Conservation (phyloP, 169 alveolate genomes). For the Plasmodium reichenowi region DNA sequence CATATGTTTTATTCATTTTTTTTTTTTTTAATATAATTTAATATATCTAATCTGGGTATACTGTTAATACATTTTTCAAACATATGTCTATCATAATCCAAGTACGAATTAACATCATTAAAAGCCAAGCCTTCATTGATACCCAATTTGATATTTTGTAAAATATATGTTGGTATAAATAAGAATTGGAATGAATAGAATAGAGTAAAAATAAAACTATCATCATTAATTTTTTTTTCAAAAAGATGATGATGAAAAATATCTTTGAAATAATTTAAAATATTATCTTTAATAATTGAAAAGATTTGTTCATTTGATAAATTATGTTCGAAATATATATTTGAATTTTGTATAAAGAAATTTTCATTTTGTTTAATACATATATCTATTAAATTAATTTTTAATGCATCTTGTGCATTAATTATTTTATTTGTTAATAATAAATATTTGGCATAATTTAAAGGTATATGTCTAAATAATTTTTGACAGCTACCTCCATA, state of each 20-base stretch:
- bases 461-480: constrained; percentile 32
- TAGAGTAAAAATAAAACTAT: constrained; percentile 49
- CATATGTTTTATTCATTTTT: background rate
- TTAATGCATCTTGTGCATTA: constrained; percentile 34
- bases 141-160: constrained; percentile 35
- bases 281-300: constrained; percentile 25
- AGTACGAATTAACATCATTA: constrained; percentile 25
- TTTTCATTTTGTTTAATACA: constrained; percentile 34
- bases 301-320: constrained; percentile 20
- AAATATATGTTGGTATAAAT: constrained; percentile 32
- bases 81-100: constrained; percentile 29
- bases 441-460: constrained; percentile 51
- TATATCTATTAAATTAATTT: constrained; percentile 49
- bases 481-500: constrained; percentile 66
- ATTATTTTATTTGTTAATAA: constrained; percentile 41
- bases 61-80: constrained; percentile 43
- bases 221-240: constrained; percentile 14
- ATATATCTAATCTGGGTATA: constrained; percentile 16
- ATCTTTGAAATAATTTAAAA: constrained; percentile 21
- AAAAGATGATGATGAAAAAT: constrained; percentile 17
- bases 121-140: constrained; percentile 49
- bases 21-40: constrained; percentile 29
- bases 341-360: constrained; percentile 17
- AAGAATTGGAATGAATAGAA: constrained; percentile 69
- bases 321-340: constrained; percentile 11